Percentiles rank a stretch among this genome's conserved stretches.
Conservation (phyloP, 805 yeast species). For the Vanderwaltozyma tropicalis region DNA sequence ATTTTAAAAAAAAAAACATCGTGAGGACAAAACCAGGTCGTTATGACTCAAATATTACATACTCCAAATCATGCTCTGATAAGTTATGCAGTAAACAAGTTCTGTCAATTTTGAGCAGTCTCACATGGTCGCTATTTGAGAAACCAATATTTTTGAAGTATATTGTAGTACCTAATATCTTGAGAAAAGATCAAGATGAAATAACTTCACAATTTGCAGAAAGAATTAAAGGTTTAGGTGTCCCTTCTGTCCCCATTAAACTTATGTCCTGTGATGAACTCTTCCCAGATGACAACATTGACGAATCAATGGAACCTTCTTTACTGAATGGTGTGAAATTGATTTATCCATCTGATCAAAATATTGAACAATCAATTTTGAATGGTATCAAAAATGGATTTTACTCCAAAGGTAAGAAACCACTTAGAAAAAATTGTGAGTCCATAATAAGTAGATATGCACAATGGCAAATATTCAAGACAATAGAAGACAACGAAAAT, state of each 20-base stretch:
- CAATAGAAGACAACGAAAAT: not conserved
- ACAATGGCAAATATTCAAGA: slow-evolving; percentile 17
- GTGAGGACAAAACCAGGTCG: slow-evolving; percentile 94
- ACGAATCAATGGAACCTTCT: slow-evolving; percentile 12
- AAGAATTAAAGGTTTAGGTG: not conserved
- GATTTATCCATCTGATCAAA: slow-evolving; percentile 1
- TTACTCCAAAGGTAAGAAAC: slow-evolving; percentile 32
- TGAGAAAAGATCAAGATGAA: not conserved
- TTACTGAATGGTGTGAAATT: slow-evolving; percentile 13
- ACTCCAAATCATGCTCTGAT: slow-evolving; percentile 84
- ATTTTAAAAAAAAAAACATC: slow-evolving; percentile 44
- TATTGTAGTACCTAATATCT: slow-evolving; percentile 36
- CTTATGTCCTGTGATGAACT: slow-evolving; percentile 6
- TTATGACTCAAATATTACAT: slow-evolving; percentile 57
- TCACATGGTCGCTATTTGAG: slow-evolving; percentile 32
- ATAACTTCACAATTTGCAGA: slow-evolving; percentile 12
- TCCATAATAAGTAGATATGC: slow-evolving; percentile 16
- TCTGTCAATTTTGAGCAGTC: slow-evolving; percentile 41
- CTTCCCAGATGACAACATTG: slow-evolving; percentile 14
- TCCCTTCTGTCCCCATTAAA: slow-evolving; percentile 1
- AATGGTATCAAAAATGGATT: slow-evolving; percentile 57
- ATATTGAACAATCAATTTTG: slow-evolving; percentile 31
- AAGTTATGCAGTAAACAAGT: slow-evolving; percentile 59
- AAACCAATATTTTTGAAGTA: slow-evolving; percentile 31
- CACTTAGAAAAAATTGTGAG: slow-evolving; percentile 35